Evolutionary conservation across 306 rosid species (phyloP), one percentile per base, ranked within the genome.

Genomic region (Vigna trinervia): DNA sequence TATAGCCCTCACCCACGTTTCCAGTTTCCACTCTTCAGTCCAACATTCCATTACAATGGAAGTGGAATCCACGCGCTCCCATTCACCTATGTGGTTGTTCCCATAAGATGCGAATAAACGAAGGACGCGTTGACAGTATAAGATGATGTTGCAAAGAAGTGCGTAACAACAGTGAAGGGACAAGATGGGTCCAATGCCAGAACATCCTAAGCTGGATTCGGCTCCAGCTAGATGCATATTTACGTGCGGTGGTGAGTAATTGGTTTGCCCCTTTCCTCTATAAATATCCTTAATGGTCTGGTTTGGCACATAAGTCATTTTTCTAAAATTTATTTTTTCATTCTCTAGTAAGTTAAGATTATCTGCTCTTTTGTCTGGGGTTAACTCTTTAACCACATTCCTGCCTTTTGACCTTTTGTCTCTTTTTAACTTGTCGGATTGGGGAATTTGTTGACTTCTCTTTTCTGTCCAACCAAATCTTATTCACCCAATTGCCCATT

Each of bases 141-240:
- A 14, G 74, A 23, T 45, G 39, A 43, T 66, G 72, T 38, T 34
- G 68, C 7, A 15, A 26, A 53, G 32, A 51, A 51, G 77, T 43
- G 78, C 54, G 8, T 41, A n/a, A 56, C 75, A n/a, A 67, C 75
- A 68, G 69, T 43, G 3, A 75, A 74, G 6, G 23, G 78, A 69
- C 82, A 82, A 51, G 52, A 38, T 5, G 81, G 81, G 56, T 60
- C 86, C 79, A 47, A 69, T 69, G 85, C 75, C 88, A 78, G 81
- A 79, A 74, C 28, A 51, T 4, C 51, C 57, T 12, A 52, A 85
- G 69, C 73, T 81, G 85, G 78, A 69, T 51, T 50, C 38, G 47
- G 11, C 45, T 63, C 22, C 28, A 58, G 14, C 52, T 59, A 45
- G 26, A 56, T 78, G 13, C 43, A 60, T 30, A 5, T 17, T 6